Base-by-base conservation (phyloP, 73 alveolate genomes). In the Chromera velia region DNA sequence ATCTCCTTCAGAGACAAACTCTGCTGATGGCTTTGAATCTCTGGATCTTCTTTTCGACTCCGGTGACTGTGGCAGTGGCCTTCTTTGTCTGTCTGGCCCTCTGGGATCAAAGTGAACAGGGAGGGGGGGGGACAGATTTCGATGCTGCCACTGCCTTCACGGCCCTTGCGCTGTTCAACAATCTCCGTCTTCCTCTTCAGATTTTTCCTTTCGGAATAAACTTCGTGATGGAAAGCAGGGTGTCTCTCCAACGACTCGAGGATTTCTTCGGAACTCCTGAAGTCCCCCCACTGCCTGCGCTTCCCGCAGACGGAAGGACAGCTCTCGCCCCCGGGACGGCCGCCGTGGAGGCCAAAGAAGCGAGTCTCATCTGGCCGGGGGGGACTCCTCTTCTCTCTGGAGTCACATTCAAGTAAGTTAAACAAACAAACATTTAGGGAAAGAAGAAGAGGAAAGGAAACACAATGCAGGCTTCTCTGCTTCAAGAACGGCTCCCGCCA, bases 141-240 rank as follows among this genome's bases (percentile, higher is more conserved):
- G n/a, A n/a, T n/a, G n/a, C n/a, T n/a, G n/a, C n/a, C n/a, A n/a
- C 78, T 6, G 85, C 85, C 66, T 78, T 78, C 73, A 68, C 85
- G 4, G 78, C 85, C 34, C 72, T 78, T 72, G 65, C 79, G 45
- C 66, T 78, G 29, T 78, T 78, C 85, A 78, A 78, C 85, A 73
- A 68, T 32, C 33, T 78, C 73, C 78, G 85, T 29, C 69, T 78
- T 27, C 85, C 85, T 18, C 28, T 78, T 77, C 67, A 69, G 28
- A 67, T 78, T 75, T 47, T 78, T 18, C 85, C 85, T 45, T 28
- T 49, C 47, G 0, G 22, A 28, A 18, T 66, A 34, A 29, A 28
- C 29, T 29, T 28, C 40, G 34, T 27, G 46, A 40, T 40, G 55
- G 55, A 40, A 13, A 13, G 22, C 22, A 4, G 55, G 22, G 13